Percentiles rank a stretch among this genome's conserved stretches.
These are phyloP conservation scores for Apophysomyces sp. DNA, from an alignment of 371 early-diverging fungal species.

Conservation along the genomic window DNA sequence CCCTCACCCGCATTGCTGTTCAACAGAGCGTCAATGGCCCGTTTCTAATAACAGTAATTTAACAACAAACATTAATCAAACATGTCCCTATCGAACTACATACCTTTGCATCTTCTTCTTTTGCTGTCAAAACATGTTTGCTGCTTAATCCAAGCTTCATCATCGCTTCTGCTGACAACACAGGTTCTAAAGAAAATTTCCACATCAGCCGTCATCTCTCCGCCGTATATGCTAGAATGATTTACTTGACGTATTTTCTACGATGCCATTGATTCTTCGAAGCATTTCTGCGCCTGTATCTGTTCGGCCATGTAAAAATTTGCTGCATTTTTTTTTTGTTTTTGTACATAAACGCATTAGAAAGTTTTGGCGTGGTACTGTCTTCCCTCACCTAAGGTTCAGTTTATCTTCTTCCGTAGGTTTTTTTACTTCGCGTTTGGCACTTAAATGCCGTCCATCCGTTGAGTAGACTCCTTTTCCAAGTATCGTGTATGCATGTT, in stretches of 20 bases:
- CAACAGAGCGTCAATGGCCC: conserved; percentile 26
- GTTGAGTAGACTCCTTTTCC: conserved; percentile 25
- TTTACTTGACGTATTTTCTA: conserved; percentile 26
- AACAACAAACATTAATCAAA: not conserved
- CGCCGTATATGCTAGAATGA: not conserved
- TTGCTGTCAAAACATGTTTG: conserved; percentile 16
- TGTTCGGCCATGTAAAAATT: conserved; percentile 31
- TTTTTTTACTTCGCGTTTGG: conserved; percentile 5
- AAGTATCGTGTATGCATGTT: conserved; percentile 25
- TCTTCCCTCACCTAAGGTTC: not conserved
- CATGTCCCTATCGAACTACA: not conserved
- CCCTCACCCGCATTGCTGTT: conserved; percentile 12
- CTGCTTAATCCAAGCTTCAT: conserved; percentile 29
- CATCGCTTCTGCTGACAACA: conserved; percentile 34
- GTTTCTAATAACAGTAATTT: conserved; percentile 22
- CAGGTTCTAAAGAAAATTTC: conserved; percentile 9
- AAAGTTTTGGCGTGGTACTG: too few relatives aligned
- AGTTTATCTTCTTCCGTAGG: conserved; percentile 5
- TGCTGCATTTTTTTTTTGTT: conserved; percentile 15
- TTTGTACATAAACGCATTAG: too few relatives aligned
- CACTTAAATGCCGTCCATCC: conserved; percentile 17
- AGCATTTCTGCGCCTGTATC: conserved; percentile 46
- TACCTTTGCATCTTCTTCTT: conserved; percentile 41
- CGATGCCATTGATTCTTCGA: conserved; percentile 35
- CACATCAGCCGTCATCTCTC: not conserved